Evolutionary conservation across 208 protist genomes (phyloP), one percentile per base, ranked within the genome.

Genomic region (Sergeia podlipaevii): DNA sequence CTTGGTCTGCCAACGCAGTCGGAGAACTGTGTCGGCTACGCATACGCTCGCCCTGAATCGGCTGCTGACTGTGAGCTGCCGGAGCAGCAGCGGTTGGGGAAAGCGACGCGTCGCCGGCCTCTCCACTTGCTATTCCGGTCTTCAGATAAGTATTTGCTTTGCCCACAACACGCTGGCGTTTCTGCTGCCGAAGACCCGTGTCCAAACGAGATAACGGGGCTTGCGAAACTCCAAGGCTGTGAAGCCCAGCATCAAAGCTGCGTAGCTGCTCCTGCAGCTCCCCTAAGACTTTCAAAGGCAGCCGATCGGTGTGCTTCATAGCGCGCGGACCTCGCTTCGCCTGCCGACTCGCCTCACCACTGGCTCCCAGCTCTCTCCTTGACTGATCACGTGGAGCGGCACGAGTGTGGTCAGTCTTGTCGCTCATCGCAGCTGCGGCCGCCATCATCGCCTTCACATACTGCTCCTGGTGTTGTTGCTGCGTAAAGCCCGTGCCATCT

Each of bases 191-290:
- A 5, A 48, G 8, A 26, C 26, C 26, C 5, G 43, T 48, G 15
- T 17, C 43, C 11, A 27, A 8, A 17, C 20, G 42, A 8, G 42
- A 11, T 10, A 10, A 8, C 20, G 42, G 10, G 5, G 17, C 4
- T 15, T 15, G 23, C 30, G 23, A 20, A 27, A 17, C 4, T 15
- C 28, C 5, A 21, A 18, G n/a, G 15, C 23, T 24, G 29, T 29
- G 24, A 5, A 27, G 3, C 24, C 11, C 27, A 3, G 28, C 34
- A 11, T 36, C 6, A 2, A 59, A 34, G 10, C 42, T 51, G 4
- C 44, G 4, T 3, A 75, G 56, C 34, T 75, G 55, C 15, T 65
- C 50, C 11, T 45, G 33, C 3, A 77, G 56, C 45, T 77, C 70
- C 34, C 46, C 53, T 8, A 77, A 39, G 2, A 77, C 36, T 29